phyloP scores from a whole-genome alignment of 2,329 filamentous ascomycete genomes.

The Lecanicillium sp. region DNA sequence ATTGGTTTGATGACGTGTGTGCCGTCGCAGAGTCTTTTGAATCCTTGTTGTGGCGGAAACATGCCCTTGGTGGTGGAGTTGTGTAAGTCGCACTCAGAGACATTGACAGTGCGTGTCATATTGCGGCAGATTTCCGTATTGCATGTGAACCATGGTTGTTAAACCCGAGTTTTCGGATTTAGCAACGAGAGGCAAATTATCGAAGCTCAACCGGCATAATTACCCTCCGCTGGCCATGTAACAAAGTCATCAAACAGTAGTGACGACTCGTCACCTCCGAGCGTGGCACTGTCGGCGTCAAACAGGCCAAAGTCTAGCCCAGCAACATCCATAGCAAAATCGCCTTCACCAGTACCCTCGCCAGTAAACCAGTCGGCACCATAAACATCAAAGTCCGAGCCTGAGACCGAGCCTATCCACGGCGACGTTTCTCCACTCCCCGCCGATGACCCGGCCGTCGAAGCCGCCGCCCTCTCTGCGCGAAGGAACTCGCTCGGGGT shows the following conservation, averaged over 20 bases:
- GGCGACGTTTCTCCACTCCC: conserved; percentile 4
- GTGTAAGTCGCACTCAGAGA: too few species aligned
- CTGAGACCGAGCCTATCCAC: conserved; percentile 3
- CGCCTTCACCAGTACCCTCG: too few species aligned
- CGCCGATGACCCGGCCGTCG: conserved; percentile 8
- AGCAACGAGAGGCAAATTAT: too few species aligned
- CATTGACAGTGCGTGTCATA: too few species aligned
- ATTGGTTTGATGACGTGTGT: too few species aligned
- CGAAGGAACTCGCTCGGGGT: conserved; percentile 32
- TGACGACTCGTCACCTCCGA: conserved; percentile 1
- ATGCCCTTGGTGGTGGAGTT: too few species aligned
- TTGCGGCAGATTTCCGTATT: too few species aligned
- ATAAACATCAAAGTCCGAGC: neutral
- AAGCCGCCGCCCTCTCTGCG: conserved; percentile 1
- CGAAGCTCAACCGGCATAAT: neutral
- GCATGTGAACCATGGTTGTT: conserved; percentile 3
- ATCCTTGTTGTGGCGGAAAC: too few species aligned
- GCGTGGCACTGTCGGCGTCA: neutral
- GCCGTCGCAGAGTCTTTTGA: too few species aligned
- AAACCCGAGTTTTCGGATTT: neutral
- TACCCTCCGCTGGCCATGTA: conserved; percentile 9
- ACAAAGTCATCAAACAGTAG: conserved; percentile 13
- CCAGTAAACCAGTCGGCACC: too few species aligned
- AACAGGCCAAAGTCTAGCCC: conserved; percentile 2
- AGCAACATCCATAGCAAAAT: neutral